Percentiles rank a stretch among this genome's conserved stretches.
These are phyloP conservation scores for Echites panduratus DNA, from an alignment of 257 asterid species.

Conservation along the genomic window DNA sequence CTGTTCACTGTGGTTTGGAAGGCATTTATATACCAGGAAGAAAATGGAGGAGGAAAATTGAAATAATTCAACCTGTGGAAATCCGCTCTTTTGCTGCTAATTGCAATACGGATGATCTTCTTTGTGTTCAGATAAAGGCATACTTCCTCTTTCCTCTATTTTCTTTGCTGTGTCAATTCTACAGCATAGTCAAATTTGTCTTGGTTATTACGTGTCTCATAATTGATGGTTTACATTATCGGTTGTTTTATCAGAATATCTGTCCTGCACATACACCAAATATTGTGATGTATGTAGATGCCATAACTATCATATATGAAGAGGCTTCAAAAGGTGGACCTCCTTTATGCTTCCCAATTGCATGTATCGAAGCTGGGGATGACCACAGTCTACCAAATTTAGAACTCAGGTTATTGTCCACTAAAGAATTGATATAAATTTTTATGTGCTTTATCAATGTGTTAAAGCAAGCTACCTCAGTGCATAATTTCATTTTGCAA, in stretches of 20 bases:
- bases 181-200: not conserved
- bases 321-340: conserved; percentile 87
- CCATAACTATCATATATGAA: conserved; percentile 78
- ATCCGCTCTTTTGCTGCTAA: conserved; percentile 68
- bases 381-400: conserved; percentile 72
- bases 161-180: not conserved
- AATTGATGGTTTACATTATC: conserved; percentile 8
- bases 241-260: conserved; percentile 69
- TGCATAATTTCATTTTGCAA: too few species aligned
- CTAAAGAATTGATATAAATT: not conserved
- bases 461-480: too few species aligned
- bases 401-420: conserved; percentile 77
- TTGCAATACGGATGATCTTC: conserved; percentile 92
- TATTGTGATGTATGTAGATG: conserved; percentile 72
- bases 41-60: conserved; percentile 93
- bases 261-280: conserved; percentile 71
- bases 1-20: conserved; percentile 94
- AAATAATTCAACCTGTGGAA: conserved; percentile 87
- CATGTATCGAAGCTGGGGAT: conserved; percentile 88
- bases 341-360: conserved; percentile 66
- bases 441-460: not conserved
- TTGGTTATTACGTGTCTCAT: not conserved
- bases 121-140: conserved; percentile 89
- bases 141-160: conserved; percentile 15
- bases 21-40: conserved; percentile 94